Conservation (phyloP, 2,329 filamentous ascomycete species). For the Celoporthe dispersa region DNA sequence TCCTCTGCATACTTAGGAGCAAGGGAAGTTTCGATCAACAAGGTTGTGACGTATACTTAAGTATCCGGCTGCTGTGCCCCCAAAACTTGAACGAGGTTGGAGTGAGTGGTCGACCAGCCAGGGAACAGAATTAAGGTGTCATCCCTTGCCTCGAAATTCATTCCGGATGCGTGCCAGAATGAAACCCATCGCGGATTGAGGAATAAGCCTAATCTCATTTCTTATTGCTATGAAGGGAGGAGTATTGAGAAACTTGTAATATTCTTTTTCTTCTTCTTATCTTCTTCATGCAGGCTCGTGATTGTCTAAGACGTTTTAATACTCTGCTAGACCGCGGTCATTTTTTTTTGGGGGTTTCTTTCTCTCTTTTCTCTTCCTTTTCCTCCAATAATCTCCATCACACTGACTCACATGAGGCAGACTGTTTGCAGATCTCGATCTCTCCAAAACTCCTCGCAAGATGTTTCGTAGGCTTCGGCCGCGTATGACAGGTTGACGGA, state of each 20-base stretch:
- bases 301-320: neutral
- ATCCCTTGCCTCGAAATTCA: constrained; percentile 5
- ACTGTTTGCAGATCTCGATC: neutral
- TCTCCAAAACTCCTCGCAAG: neutral
- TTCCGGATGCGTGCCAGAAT: neutral
- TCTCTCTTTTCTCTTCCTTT: too few species aligned
- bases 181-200: neutral
- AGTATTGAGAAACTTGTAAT: neutral
- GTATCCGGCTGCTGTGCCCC: neutral
- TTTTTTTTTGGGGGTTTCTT: too few species aligned
- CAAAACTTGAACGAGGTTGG: neutral
- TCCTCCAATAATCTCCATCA: neutral
- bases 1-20: neutral
- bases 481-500: neutral
- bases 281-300: neutral
- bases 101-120: constrained; percentile 1
- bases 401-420: neutral
- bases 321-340: neutral
- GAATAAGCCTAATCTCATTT: neutral
- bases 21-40: neutral
- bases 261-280: neutral
- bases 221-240: neutral
- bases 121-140: neutral
- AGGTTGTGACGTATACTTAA: neutral
- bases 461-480: neutral